phyloP scores from a whole-genome alignment of 2,329 filamentous ascomycete species.

The Bipolaris victoriae region DNA sequence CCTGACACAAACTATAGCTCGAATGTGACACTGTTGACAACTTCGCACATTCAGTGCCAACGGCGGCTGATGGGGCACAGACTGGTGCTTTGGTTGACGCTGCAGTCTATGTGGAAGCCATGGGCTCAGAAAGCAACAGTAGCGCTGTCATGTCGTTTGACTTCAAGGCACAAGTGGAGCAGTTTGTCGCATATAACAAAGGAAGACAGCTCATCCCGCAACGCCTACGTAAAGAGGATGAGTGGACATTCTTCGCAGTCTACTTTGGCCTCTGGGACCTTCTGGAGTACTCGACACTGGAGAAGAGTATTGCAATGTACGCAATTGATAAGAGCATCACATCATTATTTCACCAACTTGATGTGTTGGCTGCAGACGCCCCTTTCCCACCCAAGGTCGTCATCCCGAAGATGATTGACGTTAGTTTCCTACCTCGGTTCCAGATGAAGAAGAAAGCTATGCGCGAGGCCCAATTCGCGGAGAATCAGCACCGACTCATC shows the following conservation, averaged over 20 bases:
- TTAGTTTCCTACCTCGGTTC: conserved; percentile 46
- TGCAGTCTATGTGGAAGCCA: conserved; percentile 38
- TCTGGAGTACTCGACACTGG: conserved; percentile 40
- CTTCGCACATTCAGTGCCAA: conserved; percentile 44
- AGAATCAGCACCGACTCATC: conserved; percentile 42
- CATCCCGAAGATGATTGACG: conserved; percentile 42
- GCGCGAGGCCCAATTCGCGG: conserved; percentile 32
- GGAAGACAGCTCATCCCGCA: conserved; percentile 24
- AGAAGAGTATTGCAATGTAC: conserved; percentile 34
- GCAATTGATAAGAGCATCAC: conserved; percentile 44
- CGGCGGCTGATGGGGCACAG: conserved; percentile 20
- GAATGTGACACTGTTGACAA: conserved; percentile 47
- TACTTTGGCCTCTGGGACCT: conserved; percentile 49
- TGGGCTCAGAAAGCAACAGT: conserved; percentile 21
- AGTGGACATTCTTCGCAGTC: conserved; percentile 46
- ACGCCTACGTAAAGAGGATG: conserved; percentile 27
- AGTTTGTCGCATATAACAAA: conserved; percentile 40
- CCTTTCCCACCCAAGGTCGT: conserved; percentile 35
- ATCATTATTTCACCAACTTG: conserved; percentile 43
- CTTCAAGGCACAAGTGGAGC: conserved; percentile 47
- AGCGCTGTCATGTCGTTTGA: conserved; percentile 35
- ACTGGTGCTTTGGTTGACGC: conserved; percentile 42
- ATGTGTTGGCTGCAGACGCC: conserved; percentile 39
- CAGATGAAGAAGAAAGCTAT: conserved; percentile 31
- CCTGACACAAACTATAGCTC: conserved; percentile 40